Evolutionary conservation across 768 basidiomycete genomes (phyloP), one percentile per base, ranked within the genome.

Genomic region (Ramaria rubella): DNA sequence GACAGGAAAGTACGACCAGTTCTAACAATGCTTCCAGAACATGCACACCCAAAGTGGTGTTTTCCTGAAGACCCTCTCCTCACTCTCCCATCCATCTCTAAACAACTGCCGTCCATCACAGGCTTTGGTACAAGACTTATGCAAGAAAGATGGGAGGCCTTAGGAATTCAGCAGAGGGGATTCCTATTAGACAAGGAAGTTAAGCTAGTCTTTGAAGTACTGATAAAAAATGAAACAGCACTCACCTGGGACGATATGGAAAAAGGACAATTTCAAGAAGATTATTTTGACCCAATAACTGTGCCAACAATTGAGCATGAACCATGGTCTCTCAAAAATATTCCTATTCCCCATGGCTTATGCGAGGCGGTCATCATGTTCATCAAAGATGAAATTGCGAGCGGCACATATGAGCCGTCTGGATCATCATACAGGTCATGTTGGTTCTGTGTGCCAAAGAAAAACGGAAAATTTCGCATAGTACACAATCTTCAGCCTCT

Each of bases 401-500:
- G 72, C 0, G 73, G 72, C 3, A 66, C 72, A 0, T 76, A 75
- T 49, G 69, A 76, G 56, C 65, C 68, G 14, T 68, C 67, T 1
- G 64, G 70, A 5, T 68, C 70, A 0, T 68, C 69, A 0, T 77
- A 76, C 49, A 58, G 69, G 5, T 70, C 69, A 0, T 42, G 63
- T 2, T 75, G 72, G 74, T 76, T 77, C 48, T 67, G 63, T 21
- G 72, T 76, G 0, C 27, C 67, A 0, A 77, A 77, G 59, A 73
- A 74, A 55, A 69, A 75, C 54, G 65, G 72, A 0, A 69, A 70
- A 34, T 60, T 76, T 1, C 60, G 67, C 0, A 55, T 74, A 0
- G 72, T 77, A 0, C 72, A 75, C 43, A 63, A 65, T 55, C 60
- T 77, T 0, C 67, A 75, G 55, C 73, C 68, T 0, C 63, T 77